Percentiles rank a stretch among this genome's conserved stretches.
These are phyloP conservation scores for Physcomitrium patens DNA, from an alignment of 225 moss, liverwort and hornwort genomes.

Conservation along the genomic window DNA sequence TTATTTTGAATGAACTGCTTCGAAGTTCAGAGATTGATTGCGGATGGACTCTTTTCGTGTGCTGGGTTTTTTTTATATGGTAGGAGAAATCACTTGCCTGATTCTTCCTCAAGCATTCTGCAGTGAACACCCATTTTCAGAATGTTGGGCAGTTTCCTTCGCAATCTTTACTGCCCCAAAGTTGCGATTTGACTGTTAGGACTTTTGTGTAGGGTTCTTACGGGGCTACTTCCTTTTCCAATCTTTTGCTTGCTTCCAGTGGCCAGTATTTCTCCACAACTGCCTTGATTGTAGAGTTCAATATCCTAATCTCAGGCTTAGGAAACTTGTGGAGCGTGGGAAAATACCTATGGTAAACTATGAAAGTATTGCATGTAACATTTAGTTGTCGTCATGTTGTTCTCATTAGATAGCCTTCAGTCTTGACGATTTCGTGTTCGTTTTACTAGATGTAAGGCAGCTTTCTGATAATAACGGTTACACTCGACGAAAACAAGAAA, in stretches of 20 bases:
- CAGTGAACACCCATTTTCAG: slow-evolving; percentile 1
- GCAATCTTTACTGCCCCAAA: neutral
- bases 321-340: neutral
- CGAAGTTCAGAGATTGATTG: slow-evolving; percentile 30
- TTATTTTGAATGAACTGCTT: slow-evolving; percentile 19
- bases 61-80: slow-evolving; percentile 22
- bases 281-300: slow-evolving; percentile 25
- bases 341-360: neutral
- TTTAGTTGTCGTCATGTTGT: slow-evolving; percentile 26
- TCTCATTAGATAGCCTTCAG: neutral
- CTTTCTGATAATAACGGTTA: slow-evolving; percentile 16
- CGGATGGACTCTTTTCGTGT: slow-evolving; percentile 23
- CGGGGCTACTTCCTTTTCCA: neutral
- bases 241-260: slow-evolving; percentile 6
- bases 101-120: slow-evolving; percentile 5
- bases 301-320: slow-evolving; percentile 10
- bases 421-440: slow-evolving; percentile 22
- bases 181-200: neutral
- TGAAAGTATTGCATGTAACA: slow-evolving; percentile 22
- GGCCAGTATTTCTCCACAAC: slow-evolving; percentile 11
- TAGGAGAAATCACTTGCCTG: slow-evolving; percentile 19
- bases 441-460: slow-evolving; percentile 31
- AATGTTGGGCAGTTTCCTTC: slow-evolving; percentile 8
- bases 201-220: slow-evolving; percentile 34
- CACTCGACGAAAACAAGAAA: slow-evolving; percentile 15